Percentiles rank a stretch among this genome's conserved stretches.
These are phyloP conservation scores for Talaromyces thailandensis DNA, from an alignment of 495 filamentous ascomycete genomes.

Conservation along the genomic window DNA sequence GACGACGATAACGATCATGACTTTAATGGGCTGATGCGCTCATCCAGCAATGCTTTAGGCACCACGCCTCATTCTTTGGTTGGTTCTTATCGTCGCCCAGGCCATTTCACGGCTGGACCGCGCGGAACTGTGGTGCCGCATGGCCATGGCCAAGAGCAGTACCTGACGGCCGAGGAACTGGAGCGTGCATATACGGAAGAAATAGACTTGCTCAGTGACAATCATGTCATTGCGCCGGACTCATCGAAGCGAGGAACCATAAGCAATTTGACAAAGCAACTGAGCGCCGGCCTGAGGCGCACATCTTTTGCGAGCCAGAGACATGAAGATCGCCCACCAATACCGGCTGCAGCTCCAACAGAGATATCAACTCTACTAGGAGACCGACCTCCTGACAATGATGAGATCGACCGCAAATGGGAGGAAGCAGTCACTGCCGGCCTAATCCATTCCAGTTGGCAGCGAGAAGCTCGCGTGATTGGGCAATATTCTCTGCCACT, in stretches of 20 bases:
- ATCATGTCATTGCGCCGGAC: conserved; percentile 61
- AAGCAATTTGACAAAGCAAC: conserved; percentile 17
- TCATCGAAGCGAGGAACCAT: conserved; percentile 28
- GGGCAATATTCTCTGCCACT: conserved; percentile 53
- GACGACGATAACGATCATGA: conserved; percentile 30
- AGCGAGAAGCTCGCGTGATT: conserved; percentile 66
- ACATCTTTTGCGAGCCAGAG: conserved; percentile 11
- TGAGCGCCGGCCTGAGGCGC: conserved; percentile 19
- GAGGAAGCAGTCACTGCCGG: conserved; percentile 67
- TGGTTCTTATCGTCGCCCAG: conserved; percentile 62
- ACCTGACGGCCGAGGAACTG: conserved; percentile 51
- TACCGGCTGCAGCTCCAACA: conserved; percentile 8
- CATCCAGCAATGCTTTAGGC: conserved; percentile 24
- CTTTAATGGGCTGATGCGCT: conserved; percentile 37
- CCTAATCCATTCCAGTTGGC: conserved; percentile 74
- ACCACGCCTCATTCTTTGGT: conserved; percentile 45
- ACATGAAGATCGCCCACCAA: conserved; percentile 8
- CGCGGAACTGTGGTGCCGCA: conserved; percentile 36
- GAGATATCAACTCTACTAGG: conserved; percentile 47
- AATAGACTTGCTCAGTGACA: conserved; percentile 66
- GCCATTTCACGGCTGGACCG: conserved; percentile 53
- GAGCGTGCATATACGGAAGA: conserved; percentile 62
- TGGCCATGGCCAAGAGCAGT: conserved; percentile 34
- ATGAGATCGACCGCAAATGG: conserved; percentile 56
- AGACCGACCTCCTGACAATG: conserved; percentile 20